Evolutionary conservation across 2,329 filamentous ascomycete species (phyloP).

Genomic region (Trichothecium sympodiale): DNA sequence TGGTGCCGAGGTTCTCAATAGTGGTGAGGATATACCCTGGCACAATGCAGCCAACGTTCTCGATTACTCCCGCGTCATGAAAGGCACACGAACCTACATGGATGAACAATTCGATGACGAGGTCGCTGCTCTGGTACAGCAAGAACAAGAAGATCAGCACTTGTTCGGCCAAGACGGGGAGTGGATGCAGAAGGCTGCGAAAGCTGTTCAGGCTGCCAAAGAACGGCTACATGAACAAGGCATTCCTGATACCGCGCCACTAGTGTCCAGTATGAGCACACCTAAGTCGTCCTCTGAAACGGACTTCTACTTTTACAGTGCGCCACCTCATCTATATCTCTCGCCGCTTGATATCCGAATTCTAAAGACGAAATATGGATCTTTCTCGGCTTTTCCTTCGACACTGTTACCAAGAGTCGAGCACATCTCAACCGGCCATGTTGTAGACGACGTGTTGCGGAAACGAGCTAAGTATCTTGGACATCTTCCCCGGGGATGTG

Average conservation of each 20-base stretch:
- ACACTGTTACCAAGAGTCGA: constrained; percentile 81
- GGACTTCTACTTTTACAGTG: constrained; percentile 79
- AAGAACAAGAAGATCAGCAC: constrained; percentile 81
- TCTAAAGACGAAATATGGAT: constrained; percentile 76
- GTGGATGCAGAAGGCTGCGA: constrained; percentile 79
- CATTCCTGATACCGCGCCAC: constrained; percentile 5
- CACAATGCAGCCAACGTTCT: constrained; percentile 87
- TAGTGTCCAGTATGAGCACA: constrained; percentile 5
- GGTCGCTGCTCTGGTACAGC: constrained; percentile 59
- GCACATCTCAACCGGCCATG: constrained; percentile 77
- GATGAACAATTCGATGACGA: constrained; percentile 67
- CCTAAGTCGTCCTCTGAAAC: constrained; percentile 24
- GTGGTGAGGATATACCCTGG: constrained; percentile 79
- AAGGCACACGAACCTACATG: constrained; percentile 86
- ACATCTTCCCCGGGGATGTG: constrained; percentile 81
- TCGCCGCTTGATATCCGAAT: constrained; percentile 88
- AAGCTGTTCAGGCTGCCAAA: constrained; percentile 61
- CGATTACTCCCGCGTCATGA: constrained; percentile 94
- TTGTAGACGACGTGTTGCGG: constrained; percentile 74
- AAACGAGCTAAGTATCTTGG: constrained; percentile 78
- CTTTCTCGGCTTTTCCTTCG: constrained; percentile 72
- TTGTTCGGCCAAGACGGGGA: constrained; percentile 88
- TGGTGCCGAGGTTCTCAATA: constrained; percentile 54
- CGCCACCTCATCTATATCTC: constrained; percentile 77
- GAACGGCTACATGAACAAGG: constrained; percentile 51